These are phyloP conservation scores for Salvia sclarea DNA, from an alignment of 305 asterid species.

Conservation along the genomic window DNA sequence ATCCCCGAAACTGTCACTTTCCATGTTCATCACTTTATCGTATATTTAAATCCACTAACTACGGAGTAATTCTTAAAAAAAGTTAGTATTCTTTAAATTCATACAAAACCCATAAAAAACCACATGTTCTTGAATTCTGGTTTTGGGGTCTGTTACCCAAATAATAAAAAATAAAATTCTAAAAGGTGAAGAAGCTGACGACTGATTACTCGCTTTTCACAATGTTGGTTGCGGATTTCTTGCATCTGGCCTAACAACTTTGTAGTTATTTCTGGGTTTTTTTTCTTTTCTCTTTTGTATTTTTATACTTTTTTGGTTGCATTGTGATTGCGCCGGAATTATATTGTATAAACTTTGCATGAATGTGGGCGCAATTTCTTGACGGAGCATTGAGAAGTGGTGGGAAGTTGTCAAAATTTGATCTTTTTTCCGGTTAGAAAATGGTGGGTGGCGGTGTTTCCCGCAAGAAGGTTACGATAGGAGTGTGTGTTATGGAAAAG, in stretches of 20 bases:
- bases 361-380: constrained; percentile 17
- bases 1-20: constrained; percentile 25
- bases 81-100: not conserved
- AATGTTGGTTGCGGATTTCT: constrained; percentile 34
- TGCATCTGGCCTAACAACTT: constrained; percentile 48
- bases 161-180: not conserved
- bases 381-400: constrained; percentile 29
- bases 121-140: not conserved
- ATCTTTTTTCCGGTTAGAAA: not conserved
- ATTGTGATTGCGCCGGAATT: constrained; percentile 7
- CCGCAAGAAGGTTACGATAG: constrained; percentile 61
- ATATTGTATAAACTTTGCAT: constrained; percentile 11
- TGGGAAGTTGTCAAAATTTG: constrained; percentile 14
- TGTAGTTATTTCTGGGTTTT: constrained; percentile 26
- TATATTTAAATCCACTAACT: constrained; percentile 32
- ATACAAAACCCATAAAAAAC: not conserved
- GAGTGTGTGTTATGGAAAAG: constrained; percentile 41
- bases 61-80: not conserved
- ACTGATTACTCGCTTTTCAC: not conserved
- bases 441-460: constrained; percentile 44
- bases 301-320: not conserved
- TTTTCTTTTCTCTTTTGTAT: too few relatives aligned
- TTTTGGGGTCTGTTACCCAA: constrained; percentile 12
- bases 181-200: constrained; percentile 31
- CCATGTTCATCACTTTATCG: constrained; percentile 25